These are phyloP conservation scores for Tylopilus subfusipes DNA, from an alignment of 768 basidiomycete genomes.

Conservation along the genomic window DNA sequence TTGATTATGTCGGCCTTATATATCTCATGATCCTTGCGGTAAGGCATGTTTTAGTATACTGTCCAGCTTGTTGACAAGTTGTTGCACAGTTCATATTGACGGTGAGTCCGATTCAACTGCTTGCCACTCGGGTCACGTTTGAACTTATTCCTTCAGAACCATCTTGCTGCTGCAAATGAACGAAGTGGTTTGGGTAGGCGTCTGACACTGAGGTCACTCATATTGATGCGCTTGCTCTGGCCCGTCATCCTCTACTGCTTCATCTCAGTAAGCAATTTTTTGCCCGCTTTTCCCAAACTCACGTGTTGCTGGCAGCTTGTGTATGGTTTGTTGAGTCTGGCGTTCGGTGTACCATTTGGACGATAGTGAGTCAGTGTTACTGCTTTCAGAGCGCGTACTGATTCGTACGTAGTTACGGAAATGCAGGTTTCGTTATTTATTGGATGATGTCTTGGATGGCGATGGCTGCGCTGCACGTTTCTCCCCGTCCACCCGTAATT, in stretches of 20 bases:
- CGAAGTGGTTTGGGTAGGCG: conserved; percentile 39
- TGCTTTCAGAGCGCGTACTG: neutral
- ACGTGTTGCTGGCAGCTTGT: conserved; percentile 41
- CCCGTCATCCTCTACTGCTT: conserved; percentile 42
- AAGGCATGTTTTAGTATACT: neutral
- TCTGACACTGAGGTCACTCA: conserved; percentile 36
- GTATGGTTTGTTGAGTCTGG: conserved; percentile 56
- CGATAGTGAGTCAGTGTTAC: conserved; percentile 36
- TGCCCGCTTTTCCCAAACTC: neutral
- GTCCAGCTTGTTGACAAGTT: conserved; percentile 1
- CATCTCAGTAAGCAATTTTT: conserved; percentile 32
- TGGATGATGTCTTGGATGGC: conserved; percentile 64
- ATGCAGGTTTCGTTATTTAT: conserved; percentile 56
- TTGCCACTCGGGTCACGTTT: neutral
- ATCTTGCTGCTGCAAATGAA: conserved; percentile 32
- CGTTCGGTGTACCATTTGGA: conserved; percentile 55
- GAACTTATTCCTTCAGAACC: conserved; percentile 22
- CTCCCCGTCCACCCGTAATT: neutral
- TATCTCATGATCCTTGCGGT: conserved; percentile 41
- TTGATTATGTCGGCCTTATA: conserved; percentile 52
- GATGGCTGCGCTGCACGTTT: conserved; percentile 54
- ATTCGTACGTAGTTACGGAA: conserved; percentile 39
- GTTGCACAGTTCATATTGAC: conserved; percentile 27
- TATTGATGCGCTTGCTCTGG: conserved; percentile 39
- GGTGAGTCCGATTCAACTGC: conserved; percentile 7